Evolutionary conservation across 2,329 filamentous ascomycete species (phyloP).

Genomic region (Stagonosporopsis cucurbitacearum): DNA sequence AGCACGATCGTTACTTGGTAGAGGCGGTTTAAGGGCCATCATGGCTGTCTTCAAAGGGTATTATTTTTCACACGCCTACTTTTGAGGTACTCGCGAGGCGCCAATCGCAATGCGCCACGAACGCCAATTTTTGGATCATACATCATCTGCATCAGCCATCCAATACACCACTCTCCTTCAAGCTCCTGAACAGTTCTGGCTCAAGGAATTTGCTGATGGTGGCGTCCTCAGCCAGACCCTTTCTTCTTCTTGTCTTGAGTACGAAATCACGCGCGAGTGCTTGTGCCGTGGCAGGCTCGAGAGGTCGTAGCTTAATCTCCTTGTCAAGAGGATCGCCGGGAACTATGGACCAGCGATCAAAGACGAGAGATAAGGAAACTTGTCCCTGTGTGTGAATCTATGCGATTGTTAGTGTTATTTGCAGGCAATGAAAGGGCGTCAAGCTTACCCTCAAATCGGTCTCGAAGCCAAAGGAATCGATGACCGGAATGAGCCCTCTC

Average conservation of each 20-base stretch:
- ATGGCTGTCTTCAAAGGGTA: constrained; percentile 5
- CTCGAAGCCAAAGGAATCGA: constrained; percentile 97
- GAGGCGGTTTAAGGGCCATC: background rate
- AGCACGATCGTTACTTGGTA: background rate
- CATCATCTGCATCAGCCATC: constrained; percentile 56
- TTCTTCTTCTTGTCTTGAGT: constrained; percentile 89
- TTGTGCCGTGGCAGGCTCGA: constrained; percentile 87
- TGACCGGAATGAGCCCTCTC: constrained; percentile 88
- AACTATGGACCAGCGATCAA: constrained; percentile 95
- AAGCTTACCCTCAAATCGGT: constrained; percentile 75
- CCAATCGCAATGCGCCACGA: constrained; percentile 1
- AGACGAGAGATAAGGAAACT: constrained; percentile 87
- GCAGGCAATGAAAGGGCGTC: background rate
- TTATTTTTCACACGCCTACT: constrained; percentile 8
- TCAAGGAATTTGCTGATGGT: constrained; percentile 96
- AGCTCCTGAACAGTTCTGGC: constrained; percentile 85
- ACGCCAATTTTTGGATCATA: constrained; percentile 12
- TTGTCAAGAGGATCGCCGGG: constrained; percentile 94
- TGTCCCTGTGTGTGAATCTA: constrained; percentile 90
- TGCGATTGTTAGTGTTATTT: constrained; percentile 11
- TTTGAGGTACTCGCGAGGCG: background rate
- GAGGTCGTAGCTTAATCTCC: constrained; percentile 77
- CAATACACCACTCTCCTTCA: constrained; percentile 88
- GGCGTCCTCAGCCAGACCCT: constrained; percentile 94
- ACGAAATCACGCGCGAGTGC: constrained; percentile 95